These are phyloP conservation scores for Astragalus membranaceus DNA, from an alignment of 306 rosid species.

Conservation along the genomic window DNA sequence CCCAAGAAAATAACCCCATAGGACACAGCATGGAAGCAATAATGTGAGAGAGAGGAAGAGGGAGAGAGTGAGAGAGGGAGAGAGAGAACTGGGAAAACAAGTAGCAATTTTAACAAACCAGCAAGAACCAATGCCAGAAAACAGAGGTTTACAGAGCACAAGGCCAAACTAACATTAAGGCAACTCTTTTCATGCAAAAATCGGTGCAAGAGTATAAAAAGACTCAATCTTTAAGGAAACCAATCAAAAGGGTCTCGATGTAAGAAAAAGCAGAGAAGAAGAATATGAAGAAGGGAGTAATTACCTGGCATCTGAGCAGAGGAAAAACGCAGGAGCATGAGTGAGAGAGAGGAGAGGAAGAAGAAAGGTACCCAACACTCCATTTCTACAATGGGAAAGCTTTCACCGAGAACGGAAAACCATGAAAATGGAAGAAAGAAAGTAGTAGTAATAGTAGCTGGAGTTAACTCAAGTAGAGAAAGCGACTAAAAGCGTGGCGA, in stretches of 20 bases:
- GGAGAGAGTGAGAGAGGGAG: too few relatives aligned
- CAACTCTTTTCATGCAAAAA: neutral
- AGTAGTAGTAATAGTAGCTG: too few relatives aligned
- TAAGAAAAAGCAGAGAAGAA: neutral
- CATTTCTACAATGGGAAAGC: conserved; percentile 33
- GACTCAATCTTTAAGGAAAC: neutral
- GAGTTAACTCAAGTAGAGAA: neutral
- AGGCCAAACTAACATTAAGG: neutral
- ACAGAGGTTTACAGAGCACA: conserved; percentile 1
- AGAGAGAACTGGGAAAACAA: neutral
- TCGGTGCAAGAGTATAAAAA: neutral
- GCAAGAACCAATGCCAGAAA: conserved; percentile 7
- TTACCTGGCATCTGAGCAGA: conserved; percentile 80
- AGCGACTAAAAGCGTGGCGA: conserved; percentile 1
- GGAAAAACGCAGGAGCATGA: conserved; percentile 30
- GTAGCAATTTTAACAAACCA: neutral
- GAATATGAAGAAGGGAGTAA: neutral
- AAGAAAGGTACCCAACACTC: conserved; percentile 33
- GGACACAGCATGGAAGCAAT: neutral
- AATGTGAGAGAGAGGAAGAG: too few relatives aligned
- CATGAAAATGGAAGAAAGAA: conserved; percentile 28
- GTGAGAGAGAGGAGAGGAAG: conserved; percentile 28
- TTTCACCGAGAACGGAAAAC: conserved; percentile 7
- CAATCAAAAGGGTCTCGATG: neutral
- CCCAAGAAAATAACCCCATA: neutral